Evolutionary conservation across 2,329 filamentous ascomycete species (phyloP).

Genomic region (Cordyceps javanica): DNA sequence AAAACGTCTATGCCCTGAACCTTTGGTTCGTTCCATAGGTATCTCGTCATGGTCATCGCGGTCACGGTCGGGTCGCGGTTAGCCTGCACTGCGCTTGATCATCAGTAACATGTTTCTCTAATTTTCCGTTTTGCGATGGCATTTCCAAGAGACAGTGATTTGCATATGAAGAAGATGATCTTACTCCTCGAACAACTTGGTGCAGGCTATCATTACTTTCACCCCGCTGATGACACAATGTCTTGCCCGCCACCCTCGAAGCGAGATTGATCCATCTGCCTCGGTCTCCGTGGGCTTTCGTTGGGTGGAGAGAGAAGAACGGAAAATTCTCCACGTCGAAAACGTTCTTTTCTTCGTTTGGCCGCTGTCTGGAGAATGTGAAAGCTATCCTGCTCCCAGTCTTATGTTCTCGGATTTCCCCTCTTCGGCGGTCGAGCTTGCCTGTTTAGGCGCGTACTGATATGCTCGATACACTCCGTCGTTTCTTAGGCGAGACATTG

Average conservation of each 20-base stretch:
- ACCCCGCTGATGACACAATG: background rate
- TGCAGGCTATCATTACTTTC: background rate
- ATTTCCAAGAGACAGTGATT: background rate
- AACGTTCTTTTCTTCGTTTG: background rate
- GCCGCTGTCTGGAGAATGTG: too few relatives aligned
- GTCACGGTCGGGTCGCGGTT: too few relatives aligned
- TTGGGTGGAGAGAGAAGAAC: background rate
- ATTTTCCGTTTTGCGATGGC: background rate
- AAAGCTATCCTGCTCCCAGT: too few relatives aligned
- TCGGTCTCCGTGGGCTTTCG: background rate
- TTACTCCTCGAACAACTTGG: background rate
- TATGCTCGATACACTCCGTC: too few relatives aligned
- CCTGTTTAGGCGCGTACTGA: too few relatives aligned
- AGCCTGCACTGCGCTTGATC: background rate
- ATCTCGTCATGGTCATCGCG: too few relatives aligned
- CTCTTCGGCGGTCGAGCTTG: background rate
- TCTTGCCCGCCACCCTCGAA: background rate
- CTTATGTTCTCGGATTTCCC: background rate
- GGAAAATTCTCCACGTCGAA: background rate
- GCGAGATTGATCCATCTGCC: background rate
- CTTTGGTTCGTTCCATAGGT: background rate
- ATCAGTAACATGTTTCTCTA: background rate
- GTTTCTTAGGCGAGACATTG: too few relatives aligned
- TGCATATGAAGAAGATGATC: background rate
- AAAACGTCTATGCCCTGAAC: background rate